Evolutionary conservation across 2,329 filamentous ascomycete genomes (phyloP), one percentile per base, ranked within the genome.

Genomic region (Ophiocordyceps camponoti-rufipedis): DNA sequence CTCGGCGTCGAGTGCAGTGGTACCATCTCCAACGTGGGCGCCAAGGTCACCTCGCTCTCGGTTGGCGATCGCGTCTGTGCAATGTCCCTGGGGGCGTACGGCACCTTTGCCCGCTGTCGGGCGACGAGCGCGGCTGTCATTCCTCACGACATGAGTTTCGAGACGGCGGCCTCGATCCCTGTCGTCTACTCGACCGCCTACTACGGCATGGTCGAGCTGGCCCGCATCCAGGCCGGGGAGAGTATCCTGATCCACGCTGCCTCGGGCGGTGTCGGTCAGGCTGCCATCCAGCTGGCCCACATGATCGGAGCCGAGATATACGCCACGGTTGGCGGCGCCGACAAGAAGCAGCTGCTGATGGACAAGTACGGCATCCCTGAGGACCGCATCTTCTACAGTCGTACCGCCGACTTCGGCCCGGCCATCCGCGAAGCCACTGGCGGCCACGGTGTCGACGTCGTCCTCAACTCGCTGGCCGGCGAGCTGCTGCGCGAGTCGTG

Each of bases 61-160:
- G 55, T 71, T 5, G 85, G 86, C 47, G 85, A 93, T 63, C 78
- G 83, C 51, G 79, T 94, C 12, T 85, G 86, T 12, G 58, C 58
- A 39, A 54, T 60, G 54, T 62, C 53, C 0, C 46, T 56, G 1
- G 59, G 61, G 4, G 59, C 58, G 1, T 62, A 62, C 43, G 54
- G 60, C 14, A 63, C 57, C 5, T 55, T 53, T 38, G 50, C 60
- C 3, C 56, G 56, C n/a, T 61, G 60, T 3, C 52, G 51, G 40
- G 58, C 56, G 18, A 53, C 56, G 14, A 56, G 59, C 46, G 59
- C 57, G 0, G 60, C 61, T 39, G 56, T 58, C 13, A 60, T 72
- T 3, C 64, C 66, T 0, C 52, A 54, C 1, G 53, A 55, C 5
- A 54, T 67, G 47, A 52, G 55, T 0, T 65, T 67, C 40, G 56